Conservation (phyloP, 2,329 filamentous ascomycete species). For the Ascochyta viciae-villosae region DNA sequence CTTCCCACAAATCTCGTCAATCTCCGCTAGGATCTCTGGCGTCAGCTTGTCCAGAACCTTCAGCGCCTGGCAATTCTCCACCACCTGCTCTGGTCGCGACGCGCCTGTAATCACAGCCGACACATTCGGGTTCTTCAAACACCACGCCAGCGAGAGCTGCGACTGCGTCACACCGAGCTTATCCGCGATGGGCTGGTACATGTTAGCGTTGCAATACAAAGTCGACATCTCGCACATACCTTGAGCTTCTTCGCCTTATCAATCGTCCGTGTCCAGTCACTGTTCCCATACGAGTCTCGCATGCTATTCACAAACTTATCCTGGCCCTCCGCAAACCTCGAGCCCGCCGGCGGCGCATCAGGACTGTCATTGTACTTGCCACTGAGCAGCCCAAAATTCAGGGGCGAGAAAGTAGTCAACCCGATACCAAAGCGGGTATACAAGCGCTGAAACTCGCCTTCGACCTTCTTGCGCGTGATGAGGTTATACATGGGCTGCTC, state of each 20-base stretch:
- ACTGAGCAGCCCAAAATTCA: slow-evolving; percentile 64
- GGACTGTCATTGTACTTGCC: slow-evolving; percentile 66
- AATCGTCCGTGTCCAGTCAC: slow-evolving; percentile 63
- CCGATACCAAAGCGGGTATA: slow-evolving; percentile 63
- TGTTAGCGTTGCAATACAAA: slow-evolving; percentile 11
- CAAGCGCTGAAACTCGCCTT: slow-evolving; percentile 64
- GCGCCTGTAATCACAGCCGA: slow-evolving; percentile 41
- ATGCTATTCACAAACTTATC: slow-evolving; percentile 62
- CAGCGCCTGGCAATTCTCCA: slow-evolving; percentile 52
- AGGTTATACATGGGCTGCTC: slow-evolving; percentile 66
- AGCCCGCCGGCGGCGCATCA: slow-evolving; percentile 64
- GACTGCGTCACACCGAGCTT: slow-evolving; percentile 66
- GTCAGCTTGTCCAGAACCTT: slow-evolving; percentile 55
- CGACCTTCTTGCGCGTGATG: slow-evolving; percentile 64
- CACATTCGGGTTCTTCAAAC: slow-evolving; percentile 46
- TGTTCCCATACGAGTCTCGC: slow-evolving; percentile 55
- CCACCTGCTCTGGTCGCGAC: slow-evolving; percentile 38
- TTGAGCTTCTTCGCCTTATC: slow-evolving; percentile 61
- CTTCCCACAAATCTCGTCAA: slow-evolving; percentile 41
- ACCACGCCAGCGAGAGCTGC: slow-evolving; percentile 45
- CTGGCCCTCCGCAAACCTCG: slow-evolving; percentile 63
- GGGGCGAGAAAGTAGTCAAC: slow-evolving; percentile 62
- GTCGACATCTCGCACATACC: slow-evolving; percentile 19
- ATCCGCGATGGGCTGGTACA: slow-evolving; percentile 62
- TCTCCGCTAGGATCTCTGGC: slow-evolving; percentile 54